phyloP scores from a whole-genome alignment of 768 basidiomycete species.

The Lanmaoa rubissima region DNA sequence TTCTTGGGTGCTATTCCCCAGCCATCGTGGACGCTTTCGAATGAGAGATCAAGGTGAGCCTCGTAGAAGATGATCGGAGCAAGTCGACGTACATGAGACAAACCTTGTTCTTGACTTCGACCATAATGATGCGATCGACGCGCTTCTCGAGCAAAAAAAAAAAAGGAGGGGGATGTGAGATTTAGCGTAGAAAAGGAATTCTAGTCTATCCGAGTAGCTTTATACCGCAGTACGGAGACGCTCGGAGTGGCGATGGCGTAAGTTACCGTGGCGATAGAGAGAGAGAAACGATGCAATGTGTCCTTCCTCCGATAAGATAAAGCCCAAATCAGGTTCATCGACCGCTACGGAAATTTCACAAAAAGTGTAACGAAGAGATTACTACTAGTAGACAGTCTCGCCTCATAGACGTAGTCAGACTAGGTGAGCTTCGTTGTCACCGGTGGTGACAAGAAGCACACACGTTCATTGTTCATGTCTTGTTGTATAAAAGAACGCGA shows the following conservation, averaged over 20 bases:
- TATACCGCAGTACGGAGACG: constrained; percentile 2
- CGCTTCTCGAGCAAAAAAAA: neutral
- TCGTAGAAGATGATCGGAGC: neutral
- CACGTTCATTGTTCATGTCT: no score
- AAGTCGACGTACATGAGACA: constrained; percentile 71
- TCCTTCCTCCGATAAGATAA: neutral
- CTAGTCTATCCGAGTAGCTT: constrained; percentile 5
- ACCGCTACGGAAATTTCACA: no score
- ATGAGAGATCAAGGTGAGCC: neutral
- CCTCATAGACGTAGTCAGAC: no score
- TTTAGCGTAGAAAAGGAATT: neutral
- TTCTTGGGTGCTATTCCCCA: constrained; percentile 78
- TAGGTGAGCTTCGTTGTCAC: no score
- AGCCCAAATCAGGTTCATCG: neutral
- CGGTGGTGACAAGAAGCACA: no score
- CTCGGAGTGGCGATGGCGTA: constrained; percentile 5
- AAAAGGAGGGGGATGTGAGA: neutral
- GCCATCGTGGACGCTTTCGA: constrained; percentile 84
- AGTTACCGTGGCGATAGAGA: neutral
- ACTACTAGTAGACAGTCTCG: no score
- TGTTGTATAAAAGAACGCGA: no score
- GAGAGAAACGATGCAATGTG: neutral
- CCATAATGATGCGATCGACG: constrained; percentile 37
- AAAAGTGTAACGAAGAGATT: no score
- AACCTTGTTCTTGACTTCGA: constrained; percentile 79